Conservation (phyloP, 78 protist genomes). For the Guillardia theta region DNA sequence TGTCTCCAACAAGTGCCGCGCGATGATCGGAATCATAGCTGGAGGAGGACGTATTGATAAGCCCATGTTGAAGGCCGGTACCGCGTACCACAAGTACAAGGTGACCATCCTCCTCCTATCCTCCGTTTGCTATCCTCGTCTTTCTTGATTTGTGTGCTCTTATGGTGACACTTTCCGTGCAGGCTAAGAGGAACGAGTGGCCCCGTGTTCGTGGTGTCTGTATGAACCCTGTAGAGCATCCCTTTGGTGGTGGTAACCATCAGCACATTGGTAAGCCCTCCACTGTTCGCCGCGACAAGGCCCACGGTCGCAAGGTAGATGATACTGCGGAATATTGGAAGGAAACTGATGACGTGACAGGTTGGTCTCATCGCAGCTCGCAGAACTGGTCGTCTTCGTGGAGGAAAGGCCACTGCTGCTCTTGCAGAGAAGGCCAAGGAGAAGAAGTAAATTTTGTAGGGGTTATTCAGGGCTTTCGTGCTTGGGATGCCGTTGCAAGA, state of each 20-base stretch:
- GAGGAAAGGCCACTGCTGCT: constrained; percentile 55
- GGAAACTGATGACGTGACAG: not conserved
- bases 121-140: not conserved
- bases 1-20: constrained; percentile 85
- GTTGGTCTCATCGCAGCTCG: constrained; percentile 99
- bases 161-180: no score
- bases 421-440: constrained; percentile 43
- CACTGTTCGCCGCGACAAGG: constrained; percentile 82
- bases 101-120: not conserved
- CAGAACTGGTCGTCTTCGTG: constrained; percentile 79
- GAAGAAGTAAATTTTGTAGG: not conserved
- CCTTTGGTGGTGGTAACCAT: constrained; percentile 99
- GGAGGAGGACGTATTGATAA: constrained; percentile 99
- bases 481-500: no score
- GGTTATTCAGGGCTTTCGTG: not conserved
- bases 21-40: constrained; percentile 97
- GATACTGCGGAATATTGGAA: not conserved
- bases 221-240: constrained; percentile 98
- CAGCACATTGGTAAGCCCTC: constrained; percentile 99
- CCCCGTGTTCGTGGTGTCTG: constrained; percentile 98
- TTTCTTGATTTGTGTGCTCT: no score
- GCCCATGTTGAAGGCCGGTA: constrained; percentile 99
- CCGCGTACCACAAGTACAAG: constrained; percentile 88
- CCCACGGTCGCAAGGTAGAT: constrained; percentile 95
- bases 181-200: constrained; percentile 98